Evolutionary conservation across 345 rosid genomes (phyloP), one percentile per base, ranked within the genome.

Genomic region (Eutrema japonicum): DNA sequence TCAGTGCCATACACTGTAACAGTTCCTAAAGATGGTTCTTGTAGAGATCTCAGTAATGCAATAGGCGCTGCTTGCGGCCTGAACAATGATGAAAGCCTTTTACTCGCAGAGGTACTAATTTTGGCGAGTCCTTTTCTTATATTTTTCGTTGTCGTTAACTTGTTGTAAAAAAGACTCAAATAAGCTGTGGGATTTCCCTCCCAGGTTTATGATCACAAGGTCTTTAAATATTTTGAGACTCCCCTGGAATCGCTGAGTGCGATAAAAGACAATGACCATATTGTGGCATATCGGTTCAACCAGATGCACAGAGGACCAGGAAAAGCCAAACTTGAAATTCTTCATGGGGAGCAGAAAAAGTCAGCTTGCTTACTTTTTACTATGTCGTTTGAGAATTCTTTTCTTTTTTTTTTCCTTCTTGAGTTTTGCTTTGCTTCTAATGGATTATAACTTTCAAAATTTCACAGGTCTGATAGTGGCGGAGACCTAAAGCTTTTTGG

Each of bases 1-100:
- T 93, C 87, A 45, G 88, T 86, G 85, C 92, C 97, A 18, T 87
- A 72, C 84, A 86, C 96, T 13, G 93, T 89, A 53, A 74, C 92
- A 5, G 87, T 91, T 73, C 82, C 80, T 73, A 91, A 87, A 86
- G 79, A 87, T 70, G 93, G 97, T 70, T 71, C 74, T 72, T 80
- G 82, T 70, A 87, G 82, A 81, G 98, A 94, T 81, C 97, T 94
- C 72, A 79, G 40, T 67, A 84, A 70, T 76, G 91, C 95, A 62
- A 68, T 94, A 78, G 79, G 78, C 46, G 56, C 83, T 70, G 96
- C 90, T 47, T 94, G 96, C 82, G 80, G 98, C 84, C 83, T 94
- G 85, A 82, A 79, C 58, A 66, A 79, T 67, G 90, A 88, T 52
- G 98, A 91, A 82, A 84, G 78, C 80, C 90, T 94, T 79, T 65